Base-by-base conservation (phyloP, 352 stramenopile species). In the Aphanomyces astaci region DNA sequence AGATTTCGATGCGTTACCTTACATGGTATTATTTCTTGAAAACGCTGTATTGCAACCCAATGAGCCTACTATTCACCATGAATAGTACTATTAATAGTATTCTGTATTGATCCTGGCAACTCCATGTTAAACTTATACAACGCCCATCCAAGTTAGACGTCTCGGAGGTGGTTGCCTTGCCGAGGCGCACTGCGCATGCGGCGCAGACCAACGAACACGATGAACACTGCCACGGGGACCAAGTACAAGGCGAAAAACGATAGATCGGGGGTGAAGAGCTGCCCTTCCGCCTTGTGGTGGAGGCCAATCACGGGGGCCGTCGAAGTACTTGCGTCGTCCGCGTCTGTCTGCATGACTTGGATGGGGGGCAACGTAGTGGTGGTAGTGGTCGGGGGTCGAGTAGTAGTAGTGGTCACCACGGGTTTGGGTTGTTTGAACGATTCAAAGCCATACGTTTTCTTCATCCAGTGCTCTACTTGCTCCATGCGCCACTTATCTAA, bases 221-320 rank as follows among this genome's bases (percentile, higher is more conserved):
- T 82, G 46, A 93, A 81, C 0, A 81, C 80, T 43, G 60, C 75
- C 17, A 93, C 73, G 0, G 84, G 84, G 39, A 93, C 57, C 49
- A 90, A 80, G 78, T 93, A 93, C 84, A 81, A 93, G 36, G 76
- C 78, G 56, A 91, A 91, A 9, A 93, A 72, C 43, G 81, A 84
- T 46, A 91, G 74, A n/a, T 51, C 73, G 78, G 55, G 84, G 82
- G 28, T 79, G 80, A 22, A 57, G 75, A 53, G 77, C 75, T 2
- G 72, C 71, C 64, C 88, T 75, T 59, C 13, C 36, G 36, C 36
- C 7, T 43, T 7, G 36, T 43, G 7, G 15, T 7, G 7, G 15
- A 43, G 36, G 36, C 36, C 36, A 15, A 43, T 43, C 7, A 43
- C 36, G 36, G 36, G 36, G 15, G 15, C 15, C 15, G 36, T 43